Base-by-base conservation (phyloP, 148 eudicot species). In the Rhododendron vialii region DNA sequence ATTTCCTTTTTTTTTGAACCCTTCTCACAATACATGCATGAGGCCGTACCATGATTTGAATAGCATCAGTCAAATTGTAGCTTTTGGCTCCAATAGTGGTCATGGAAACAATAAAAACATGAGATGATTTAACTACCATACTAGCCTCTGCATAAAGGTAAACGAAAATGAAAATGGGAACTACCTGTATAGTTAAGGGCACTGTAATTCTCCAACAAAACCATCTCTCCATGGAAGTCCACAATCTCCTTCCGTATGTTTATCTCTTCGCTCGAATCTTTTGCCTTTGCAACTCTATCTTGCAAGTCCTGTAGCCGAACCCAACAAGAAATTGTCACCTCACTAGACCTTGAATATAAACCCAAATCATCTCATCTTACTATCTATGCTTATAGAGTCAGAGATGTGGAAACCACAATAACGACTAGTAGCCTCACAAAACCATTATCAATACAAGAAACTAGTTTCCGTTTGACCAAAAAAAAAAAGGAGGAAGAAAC, bases 201-300 rank as follows among this genome's bases (percentile, higher is more conserved):
- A 86, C 97, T 94, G 79, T 93, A 95, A 87, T 95, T 95, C 86
- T 95, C 95, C 92, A 95, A 90, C 87, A 95, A 87, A 79, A 93
- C 95, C 98, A 95, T 95, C 87, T 95, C 98, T 8, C 98, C 98
- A 80, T 95, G 98, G 85, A 95, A 95, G 90, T 93, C 96, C 53
- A 93, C 96, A 80, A 93, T 91, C 89, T 93, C 95, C 89, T 89
- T 93, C 78, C 95, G 89, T 82, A 95, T 83, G 63, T 83, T 89
- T 50, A 92, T 89, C 93, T 95, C 95, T 74, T 91, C 94, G 28
- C 88, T 88, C 35, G 59, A 88, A 78, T 57, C 85, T 65, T 86
- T 93, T 26, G 91, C 90, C 83, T 86, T 87, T 38, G 90, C 91
- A 53, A 92, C 94, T 92, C 95, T 90, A 75, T 92, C 98, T 90